Evolutionary conservation across 2,329 filamentous ascomycete species (phyloP).

Genomic region (Lecanosticta acicola): DNA sequence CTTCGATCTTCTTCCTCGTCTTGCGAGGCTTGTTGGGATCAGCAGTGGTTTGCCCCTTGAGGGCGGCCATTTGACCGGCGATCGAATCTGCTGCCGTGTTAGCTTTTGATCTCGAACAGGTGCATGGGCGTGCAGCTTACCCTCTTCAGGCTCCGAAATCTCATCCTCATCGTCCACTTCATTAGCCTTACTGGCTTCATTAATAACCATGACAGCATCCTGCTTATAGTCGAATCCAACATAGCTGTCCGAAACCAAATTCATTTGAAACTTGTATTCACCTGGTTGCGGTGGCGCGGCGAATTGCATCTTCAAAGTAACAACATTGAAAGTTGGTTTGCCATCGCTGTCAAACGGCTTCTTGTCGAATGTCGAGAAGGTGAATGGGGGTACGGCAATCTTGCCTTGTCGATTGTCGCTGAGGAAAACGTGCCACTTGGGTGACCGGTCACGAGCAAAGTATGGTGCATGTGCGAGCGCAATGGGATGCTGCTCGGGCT

Average conservation of each 20-base stretch:
- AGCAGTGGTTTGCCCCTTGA: constrained; percentile 31
- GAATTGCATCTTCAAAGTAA: constrained; percentile 96
- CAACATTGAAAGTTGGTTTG: constrained; percentile 87
- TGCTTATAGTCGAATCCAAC: constrained; percentile 88
- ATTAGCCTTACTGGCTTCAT: constrained; percentile 79
- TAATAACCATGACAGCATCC: constrained; percentile 82
- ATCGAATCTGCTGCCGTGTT: constrained; percentile 30
- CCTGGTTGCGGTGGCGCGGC: constrained; percentile 87
- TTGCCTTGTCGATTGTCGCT: constrained; percentile 91
- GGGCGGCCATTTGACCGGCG: constrained; percentile 35
- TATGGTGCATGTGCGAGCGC: constrained; percentile 88
- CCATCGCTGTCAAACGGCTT: constrained; percentile 71
- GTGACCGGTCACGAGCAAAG: constrained; percentile 81
- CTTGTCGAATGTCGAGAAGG: constrained; percentile 89
- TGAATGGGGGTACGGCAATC: constrained; percentile 92
- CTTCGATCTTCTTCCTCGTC: constrained; percentile 21
- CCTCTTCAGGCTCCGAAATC: constrained; percentile 96
- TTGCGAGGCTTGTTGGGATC: constrained; percentile 20
- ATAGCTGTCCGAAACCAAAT: constrained; percentile 91
- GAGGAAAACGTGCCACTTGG: constrained; percentile 90
- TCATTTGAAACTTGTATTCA: constrained; percentile 90
- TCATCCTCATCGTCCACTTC: constrained; percentile 72
- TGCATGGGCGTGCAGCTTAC: constrained; percentile 48
- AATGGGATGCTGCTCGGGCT: constrained; percentile 65
- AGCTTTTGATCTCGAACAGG: constrained; percentile 10